Percentiles rank a stretch among this genome's conserved stretches.
Conservation (phyloP, 2,329 filamentous ascomycete species). For the Trichocomaceae sp. region DNA sequence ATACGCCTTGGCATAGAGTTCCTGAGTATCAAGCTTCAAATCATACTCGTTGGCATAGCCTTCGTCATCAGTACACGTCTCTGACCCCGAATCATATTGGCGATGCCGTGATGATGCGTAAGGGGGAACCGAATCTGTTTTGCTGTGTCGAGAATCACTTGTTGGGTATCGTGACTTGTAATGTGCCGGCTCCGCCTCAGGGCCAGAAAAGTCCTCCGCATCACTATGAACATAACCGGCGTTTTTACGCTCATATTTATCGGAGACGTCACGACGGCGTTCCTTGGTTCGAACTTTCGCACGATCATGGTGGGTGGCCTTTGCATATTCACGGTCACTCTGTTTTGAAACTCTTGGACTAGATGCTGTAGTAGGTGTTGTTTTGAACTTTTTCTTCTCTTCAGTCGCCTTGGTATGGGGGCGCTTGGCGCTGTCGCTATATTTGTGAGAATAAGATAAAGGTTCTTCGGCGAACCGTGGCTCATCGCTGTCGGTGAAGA, state of each 20-base stretch:
- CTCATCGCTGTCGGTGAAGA: conserved; percentile 32
- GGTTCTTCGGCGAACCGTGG: conserved; percentile 32
- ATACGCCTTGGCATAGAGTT: conserved; percentile 31
- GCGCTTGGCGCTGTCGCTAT: conserved; percentile 32
- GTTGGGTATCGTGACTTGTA: conserved; percentile 17
- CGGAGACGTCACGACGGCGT: conserved; percentile 34
- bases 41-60: conserved; percentile 18
- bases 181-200: conserved; percentile 16
- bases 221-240: conserved; percentile 21
- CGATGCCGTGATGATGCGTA: conserved; percentile 18
- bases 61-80: conserved; percentile 18
- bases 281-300: conserved; percentile 39
- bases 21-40: conserved; percentile 29
- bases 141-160: conserved; percentile 18
- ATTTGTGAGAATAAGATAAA: conserved; percentile 33
- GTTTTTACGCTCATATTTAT: conserved; percentile 30
- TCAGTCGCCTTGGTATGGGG: conserved; percentile 27
- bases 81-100: conserved; percentile 17
- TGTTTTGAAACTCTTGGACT: conserved; percentile 31
- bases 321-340: conserved; percentile 24
- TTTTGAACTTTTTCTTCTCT: conserved; percentile 35
- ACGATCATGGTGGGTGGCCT: conserved; percentile 27
- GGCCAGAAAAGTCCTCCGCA: conserved; percentile 32
- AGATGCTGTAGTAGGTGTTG: conserved; percentile 22
- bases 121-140: conserved; percentile 14